A percentile compares a stretch with the other conserved stretches of the same genome.
Conservation (phyloP, 208 protist species). For the Wallacemonas sp. region DNA sequence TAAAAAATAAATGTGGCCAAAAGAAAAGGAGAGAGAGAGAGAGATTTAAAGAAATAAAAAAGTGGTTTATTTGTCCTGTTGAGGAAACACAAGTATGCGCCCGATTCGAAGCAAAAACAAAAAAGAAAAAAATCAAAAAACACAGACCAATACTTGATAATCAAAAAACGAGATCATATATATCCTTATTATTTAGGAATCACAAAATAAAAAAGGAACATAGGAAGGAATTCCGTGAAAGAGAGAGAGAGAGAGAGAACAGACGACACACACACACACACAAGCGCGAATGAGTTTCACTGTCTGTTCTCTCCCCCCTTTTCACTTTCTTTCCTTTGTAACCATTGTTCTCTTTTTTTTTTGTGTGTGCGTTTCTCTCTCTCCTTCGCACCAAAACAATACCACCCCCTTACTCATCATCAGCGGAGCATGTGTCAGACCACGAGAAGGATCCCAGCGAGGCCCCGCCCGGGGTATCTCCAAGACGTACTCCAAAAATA, state of each 20-base stretch:
- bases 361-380: too few relatives aligned
- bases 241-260: neutral
- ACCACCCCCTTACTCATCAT: neutral
- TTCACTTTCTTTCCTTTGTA: too few relatives aligned
- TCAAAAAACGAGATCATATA: neutral
- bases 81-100: neutral
- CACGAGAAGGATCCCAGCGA: neutral
- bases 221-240: conserved; percentile 5
- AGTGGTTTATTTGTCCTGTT: too few relatives aligned
- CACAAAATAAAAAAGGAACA: neutral
- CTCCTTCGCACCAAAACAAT: too few relatives aligned
- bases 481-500: neutral
- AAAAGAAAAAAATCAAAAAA: neutral
- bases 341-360: too few relatives aligned
- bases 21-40: conserved; percentile 3
- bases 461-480: neutral
- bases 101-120: conserved; percentile 4
- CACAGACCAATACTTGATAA: neutral
- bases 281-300: too few relatives aligned
- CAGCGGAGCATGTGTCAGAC: neutral
- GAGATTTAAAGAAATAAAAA: conserved; percentile 4
- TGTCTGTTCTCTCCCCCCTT: too few relatives aligned
- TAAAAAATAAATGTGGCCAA: too few relatives aligned
- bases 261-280: too few relatives aligned
- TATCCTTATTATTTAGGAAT: neutral